Evolutionary conservation across 192 early-diverging fungal genomes (phyloP).

Genomic region (Gorgonomyces haynaldii): DNA sequence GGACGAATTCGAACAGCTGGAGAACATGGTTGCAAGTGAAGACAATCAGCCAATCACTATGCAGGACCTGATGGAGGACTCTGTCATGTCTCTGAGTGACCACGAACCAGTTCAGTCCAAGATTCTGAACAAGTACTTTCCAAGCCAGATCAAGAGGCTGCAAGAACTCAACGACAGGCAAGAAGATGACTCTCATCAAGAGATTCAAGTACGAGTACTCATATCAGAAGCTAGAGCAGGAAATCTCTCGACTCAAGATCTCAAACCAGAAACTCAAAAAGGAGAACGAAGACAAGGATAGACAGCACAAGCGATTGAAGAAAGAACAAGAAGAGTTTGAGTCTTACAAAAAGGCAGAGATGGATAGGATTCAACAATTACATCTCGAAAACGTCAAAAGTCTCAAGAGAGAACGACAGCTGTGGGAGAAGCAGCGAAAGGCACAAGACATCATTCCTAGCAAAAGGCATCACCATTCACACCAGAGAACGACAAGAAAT

Average conservation of each 20-base stretch:
- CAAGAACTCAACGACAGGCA: neutral
- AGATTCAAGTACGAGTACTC: neutral
- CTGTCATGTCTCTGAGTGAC: neutral
- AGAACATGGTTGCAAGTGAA: neutral
- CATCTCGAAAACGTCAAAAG: constrained; percentile 1
- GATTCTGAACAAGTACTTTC: constrained; percentile 2
- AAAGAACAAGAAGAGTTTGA: constrained; percentile 9
- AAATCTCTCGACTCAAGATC: constrained; percentile 4
- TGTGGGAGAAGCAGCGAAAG: constrained; percentile 19
- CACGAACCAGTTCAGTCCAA: neutral
- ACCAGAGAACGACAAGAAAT: constrained; percentile 31
- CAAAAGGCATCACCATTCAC: constrained; percentile 11
- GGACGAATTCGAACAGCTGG: constrained; percentile 10
- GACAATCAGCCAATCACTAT: neutral
- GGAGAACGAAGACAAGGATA: neutral
- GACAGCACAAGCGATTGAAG: too few species aligned
- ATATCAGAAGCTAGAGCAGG: constrained; percentile 2
- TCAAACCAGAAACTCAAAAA: neutral
- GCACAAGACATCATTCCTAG: constrained; percentile 19
- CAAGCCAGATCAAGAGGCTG: neutral
- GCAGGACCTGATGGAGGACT: neutral
- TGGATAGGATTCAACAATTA: neutral
- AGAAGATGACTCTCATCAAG: constrained; percentile 1
- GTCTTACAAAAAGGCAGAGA: constrained; percentile 1
- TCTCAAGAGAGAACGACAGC: constrained; percentile 9